phyloP scores from a whole-genome alignment of 257 asterid species.

The Rehmannia glutinosa region DNA sequence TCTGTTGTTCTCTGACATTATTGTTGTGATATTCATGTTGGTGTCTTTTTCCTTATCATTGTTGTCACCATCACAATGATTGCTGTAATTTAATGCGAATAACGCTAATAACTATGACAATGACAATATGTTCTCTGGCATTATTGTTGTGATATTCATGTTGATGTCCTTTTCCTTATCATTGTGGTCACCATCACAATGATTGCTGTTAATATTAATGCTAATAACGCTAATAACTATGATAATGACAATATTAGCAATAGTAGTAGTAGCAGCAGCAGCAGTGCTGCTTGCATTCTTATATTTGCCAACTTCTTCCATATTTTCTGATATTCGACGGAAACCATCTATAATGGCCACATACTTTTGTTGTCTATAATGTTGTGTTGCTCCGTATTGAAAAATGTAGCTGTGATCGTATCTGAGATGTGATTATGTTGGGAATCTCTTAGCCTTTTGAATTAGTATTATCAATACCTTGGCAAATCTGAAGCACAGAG shows the following conservation, averaged over 20 bases:
- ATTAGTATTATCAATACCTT: neutral
- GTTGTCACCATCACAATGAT: neutral
- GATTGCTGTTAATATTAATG: too few species aligned
- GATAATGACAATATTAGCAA: neutral
- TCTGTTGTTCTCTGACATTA: neutral
- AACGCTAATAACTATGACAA: neutral
- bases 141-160: too few species aligned
- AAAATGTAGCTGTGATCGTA: neutral
- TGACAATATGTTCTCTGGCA: neutral
- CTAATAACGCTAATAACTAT: neutral
- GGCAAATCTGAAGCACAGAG: slow-evolving; percentile 13
- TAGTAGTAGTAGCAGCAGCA: too few species aligned
- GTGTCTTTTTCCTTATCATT: neutral
- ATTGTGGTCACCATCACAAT: too few species aligned
- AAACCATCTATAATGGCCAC: neutral
- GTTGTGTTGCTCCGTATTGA: neutral
- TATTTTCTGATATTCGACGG: neutral
- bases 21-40: neutral
- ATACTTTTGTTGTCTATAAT: neutral
- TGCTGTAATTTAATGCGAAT: neutral
- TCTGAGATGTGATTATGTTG: neutral
- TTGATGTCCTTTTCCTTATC: too few species aligned
- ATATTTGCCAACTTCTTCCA: neutral
- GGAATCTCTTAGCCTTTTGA: neutral
- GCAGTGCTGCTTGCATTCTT: neutral